A percentile compares a stretch with the other conserved stretches of the same genome.
These are phyloP conservation scores for Populus davidiana DNA, from an alignment of 345 rosid genomes.

Conservation along the genomic window DNA sequence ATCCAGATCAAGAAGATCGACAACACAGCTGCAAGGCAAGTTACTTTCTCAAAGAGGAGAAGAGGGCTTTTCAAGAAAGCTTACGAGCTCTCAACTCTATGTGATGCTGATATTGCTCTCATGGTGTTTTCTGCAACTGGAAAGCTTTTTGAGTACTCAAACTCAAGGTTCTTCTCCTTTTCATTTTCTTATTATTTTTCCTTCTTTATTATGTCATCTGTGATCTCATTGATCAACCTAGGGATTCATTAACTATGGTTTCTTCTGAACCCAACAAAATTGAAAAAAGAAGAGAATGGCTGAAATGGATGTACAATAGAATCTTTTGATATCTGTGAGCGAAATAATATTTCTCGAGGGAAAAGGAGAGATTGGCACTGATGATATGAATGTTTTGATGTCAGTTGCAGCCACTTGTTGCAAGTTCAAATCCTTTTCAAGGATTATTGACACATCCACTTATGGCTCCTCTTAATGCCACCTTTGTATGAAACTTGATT, in stretches of 20 bases:
- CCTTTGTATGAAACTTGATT: neutral
- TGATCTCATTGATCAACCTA: neutral
- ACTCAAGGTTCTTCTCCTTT: conserved; percentile 29
- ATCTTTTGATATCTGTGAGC: neutral
- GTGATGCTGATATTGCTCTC: conserved; percentile 45
- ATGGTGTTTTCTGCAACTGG: conserved; percentile 37
- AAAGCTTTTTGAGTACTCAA: conserved; percentile 38
- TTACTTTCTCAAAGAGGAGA: conserved; percentile 47
- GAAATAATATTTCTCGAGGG: neutral
- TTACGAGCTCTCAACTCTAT: conserved; percentile 40
- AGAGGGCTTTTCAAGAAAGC: conserved; percentile 50
- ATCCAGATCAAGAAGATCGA: conserved; percentile 48
- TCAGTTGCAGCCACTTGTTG: neutral
- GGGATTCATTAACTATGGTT: neutral
- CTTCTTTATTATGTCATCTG: neutral
- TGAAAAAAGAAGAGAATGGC: conserved; percentile 2
- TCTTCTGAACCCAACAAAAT: conserved; percentile 1
- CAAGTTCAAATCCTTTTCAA: too few species aligned
- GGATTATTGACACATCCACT: too few species aligned
- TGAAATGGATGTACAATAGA: neutral
- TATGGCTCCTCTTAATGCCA: too few species aligned
- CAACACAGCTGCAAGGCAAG: conserved; percentile 44
- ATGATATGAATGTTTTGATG: neutral
- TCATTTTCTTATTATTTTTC: neutral
- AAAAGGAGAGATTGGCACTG: neutral